A percentile compares a stretch with the other conserved stretches of the same genome.
Conservation (phyloP, 768 basidiomycete genomes). For the Tubosaeta sp. region DNA sequence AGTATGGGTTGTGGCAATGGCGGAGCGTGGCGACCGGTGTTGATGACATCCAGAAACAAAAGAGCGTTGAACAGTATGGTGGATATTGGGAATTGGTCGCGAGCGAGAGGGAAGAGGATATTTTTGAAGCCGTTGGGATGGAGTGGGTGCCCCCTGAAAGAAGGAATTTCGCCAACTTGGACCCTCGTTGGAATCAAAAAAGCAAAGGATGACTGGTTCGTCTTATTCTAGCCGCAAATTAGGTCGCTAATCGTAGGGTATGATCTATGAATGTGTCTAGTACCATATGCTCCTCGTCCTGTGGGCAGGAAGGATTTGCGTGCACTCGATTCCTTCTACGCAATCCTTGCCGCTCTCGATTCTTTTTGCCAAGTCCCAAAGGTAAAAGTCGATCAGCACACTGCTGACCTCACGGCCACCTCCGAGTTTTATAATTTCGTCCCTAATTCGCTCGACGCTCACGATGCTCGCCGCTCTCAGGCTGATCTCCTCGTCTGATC, state of each 20-base stretch:
- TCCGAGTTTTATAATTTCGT: conserved; percentile 43
- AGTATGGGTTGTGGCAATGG: conserved; percentile 66
- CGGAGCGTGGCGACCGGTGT: conserved; percentile 4
- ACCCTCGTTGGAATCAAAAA: conserved; percentile 3
- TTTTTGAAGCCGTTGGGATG: conserved; percentile 23
- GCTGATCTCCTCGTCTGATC: conserved; percentile 69
- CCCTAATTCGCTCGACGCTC: conserved; percentile 70
- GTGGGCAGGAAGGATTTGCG: conserved; percentile 63
- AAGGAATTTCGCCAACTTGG: conserved; percentile 21
- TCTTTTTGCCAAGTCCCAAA: conserved; percentile 84
- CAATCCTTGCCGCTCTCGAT: conserved; percentile 59
- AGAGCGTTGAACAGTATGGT: conserved; percentile 6
- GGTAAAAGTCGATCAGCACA: conserved; percentile 85
- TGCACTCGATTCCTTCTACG: conserved; percentile 55
- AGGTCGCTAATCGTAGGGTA: conserved; percentile 14
- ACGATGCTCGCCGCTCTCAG: conserved; percentile 78
- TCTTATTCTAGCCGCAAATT: background rate
- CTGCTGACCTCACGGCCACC: conserved; percentile 48
- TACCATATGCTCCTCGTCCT: conserved; percentile 87
- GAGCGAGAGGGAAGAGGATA: conserved; percentile 24
- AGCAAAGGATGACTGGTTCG: conserved; percentile 4
- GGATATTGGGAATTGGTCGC: conserved; percentile 24
- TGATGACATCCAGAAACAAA: conserved; percentile 2
- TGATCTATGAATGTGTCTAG: conserved; percentile 31
- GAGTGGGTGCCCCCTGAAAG: conserved; percentile 26